These are phyloP conservation scores for Yueomyces sinensis DNA, from an alignment of 805 yeast species.

Conservation along the genomic window DNA sequence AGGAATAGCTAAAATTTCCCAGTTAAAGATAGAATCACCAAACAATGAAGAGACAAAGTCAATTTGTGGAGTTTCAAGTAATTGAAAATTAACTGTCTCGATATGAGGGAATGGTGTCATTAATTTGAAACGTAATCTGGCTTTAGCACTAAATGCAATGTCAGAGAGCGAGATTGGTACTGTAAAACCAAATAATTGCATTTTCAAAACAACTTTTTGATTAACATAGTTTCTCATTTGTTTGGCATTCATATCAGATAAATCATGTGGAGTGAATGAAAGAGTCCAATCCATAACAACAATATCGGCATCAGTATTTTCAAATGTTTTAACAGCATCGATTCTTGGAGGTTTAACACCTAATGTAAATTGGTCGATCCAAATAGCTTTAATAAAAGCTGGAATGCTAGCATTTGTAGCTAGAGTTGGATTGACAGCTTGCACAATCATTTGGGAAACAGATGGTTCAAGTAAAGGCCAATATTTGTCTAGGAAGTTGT, in stretches of 20 bases:
- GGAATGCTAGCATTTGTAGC: conserved; percentile 68
- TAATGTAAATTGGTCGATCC: conserved; percentile 79
- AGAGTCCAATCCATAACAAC: conserved; percentile 97
- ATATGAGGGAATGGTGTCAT: conserved; percentile 87
- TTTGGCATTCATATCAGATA: conserved; percentile 71
- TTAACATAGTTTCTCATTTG: conserved; percentile 77
- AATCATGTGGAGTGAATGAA: conserved; percentile 84
- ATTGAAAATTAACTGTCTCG: conserved; percentile 76
- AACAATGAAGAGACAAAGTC: conserved; percentile 65
- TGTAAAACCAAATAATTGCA: conserved; percentile 68
- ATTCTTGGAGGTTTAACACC: conserved; percentile 95
- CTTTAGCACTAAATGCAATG: conserved; percentile 59
- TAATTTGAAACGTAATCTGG: conserved; percentile 77
- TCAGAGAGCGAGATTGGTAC: conserved; percentile 72
- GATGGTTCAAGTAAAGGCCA: conserved; percentile 90
- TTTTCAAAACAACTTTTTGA: conserved; percentile 66
- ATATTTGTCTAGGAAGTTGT: conserved; percentile 75
- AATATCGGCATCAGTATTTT: conserved; percentile 80
- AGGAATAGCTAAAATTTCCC: conserved; percentile 80
- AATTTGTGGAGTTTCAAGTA: conserved; percentile 76
- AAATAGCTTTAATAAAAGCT: conserved; percentile 64
- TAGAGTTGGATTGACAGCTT: conserved; percentile 71
- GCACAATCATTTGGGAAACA: conserved; percentile 71
- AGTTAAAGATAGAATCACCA: conserved; percentile 73
- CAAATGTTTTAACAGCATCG: conserved; percentile 79